Base-by-base conservation (phyloP, 257 asterid genomes). In the Solanum ossicruentum region DNA sequence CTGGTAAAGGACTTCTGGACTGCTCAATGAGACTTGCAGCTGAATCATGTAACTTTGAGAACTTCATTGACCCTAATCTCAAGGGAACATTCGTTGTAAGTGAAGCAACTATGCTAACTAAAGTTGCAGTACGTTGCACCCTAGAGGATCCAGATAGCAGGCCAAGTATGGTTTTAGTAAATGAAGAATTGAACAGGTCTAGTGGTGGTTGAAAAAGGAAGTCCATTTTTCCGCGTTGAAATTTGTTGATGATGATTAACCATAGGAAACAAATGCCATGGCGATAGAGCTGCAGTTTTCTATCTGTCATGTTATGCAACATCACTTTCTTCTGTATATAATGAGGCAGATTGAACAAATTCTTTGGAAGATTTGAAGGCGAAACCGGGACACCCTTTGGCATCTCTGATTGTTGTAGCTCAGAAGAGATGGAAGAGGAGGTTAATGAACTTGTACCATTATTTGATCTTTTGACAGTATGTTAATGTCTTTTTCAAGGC, bases 121-220 rank as follows among this genome's bases (percentile, higher is more conserved):
- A 87, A 79, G 85, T 94, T 51, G 98, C 98, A 0, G 63, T 92
- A 85, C 90, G 85, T 47, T 97, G 99, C 89, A 97, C 98, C 6
- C 54, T 88, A 51, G 98, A 97, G 83, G 45, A 41, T 49, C 98
- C 98, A 1, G 95, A 90, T 6, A 80, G 36, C 80, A 93, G 99
- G 85, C 98, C 98, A 13, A 89, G 87, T 57, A 94, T 95, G 87
- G 95, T 61, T 18, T 86, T 82, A 0, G 93, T 96, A 10, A 92
- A 92, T 45, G 91, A 77, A 66, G 95, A 89, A 77, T 88, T 96
- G 57, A 83, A 82, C 70, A 84, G 58, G 66, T 81, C 81, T 0
- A 82, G 54, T 15, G 73, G 77, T 20, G 82, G 72, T 57, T 88
- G 28, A 60, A 10, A 70, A 70, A 6, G 8, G 54, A 1, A 12